These are phyloP conservation scores for Cryphonectria radicalis DNA, from an alignment of 2,329 filamentous ascomycete genomes.

Conservation along the genomic window DNA sequence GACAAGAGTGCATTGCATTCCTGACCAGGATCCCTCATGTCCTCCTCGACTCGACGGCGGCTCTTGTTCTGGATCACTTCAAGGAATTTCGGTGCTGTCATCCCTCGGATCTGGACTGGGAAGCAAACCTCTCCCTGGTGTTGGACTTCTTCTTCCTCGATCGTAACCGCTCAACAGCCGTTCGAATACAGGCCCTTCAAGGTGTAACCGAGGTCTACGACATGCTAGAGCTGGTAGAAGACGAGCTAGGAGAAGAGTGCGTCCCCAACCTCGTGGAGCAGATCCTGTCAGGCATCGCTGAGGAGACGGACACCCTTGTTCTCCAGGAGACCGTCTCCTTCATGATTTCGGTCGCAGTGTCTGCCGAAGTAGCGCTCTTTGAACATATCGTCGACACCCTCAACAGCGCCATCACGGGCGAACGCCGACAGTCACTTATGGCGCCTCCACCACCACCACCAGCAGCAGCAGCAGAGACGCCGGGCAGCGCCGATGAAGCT, in stretches of 20 bases:
- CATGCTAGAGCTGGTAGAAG: conserved; percentile 61
- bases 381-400: conserved; percentile 59
- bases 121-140: conserved; percentile 64
- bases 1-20: conserved; percentile 68
- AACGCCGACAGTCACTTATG: conserved; percentile 50
- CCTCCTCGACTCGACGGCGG: conserved; percentile 67
- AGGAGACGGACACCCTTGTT: conserved; percentile 68
- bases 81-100: conserved; percentile 72
- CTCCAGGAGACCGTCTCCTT: conserved; percentile 68
- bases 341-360: conserved; percentile 66
- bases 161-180: conserved; percentile 60
- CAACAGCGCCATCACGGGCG: conserved; percentile 53
- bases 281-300: conserved; percentile 63
- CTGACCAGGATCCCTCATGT: conserved; percentile 65
- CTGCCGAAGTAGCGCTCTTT: conserved; percentile 63
- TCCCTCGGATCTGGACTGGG: conserved; percentile 72
- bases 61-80: conserved; percentile 69
- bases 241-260: conserved; percentile 60
- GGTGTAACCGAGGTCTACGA: conserved; percentile 64
- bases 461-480: conserved; percentile 30
- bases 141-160: conserved; percentile 68
- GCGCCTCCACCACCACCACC: conserved; percentile 30
- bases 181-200: conserved; percentile 66
- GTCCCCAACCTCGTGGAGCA: conserved; percentile 63
- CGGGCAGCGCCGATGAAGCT: conserved; percentile 36